Conservation (phyloP, 345 rosid species). For the Lumnitzera littorea region DNA sequence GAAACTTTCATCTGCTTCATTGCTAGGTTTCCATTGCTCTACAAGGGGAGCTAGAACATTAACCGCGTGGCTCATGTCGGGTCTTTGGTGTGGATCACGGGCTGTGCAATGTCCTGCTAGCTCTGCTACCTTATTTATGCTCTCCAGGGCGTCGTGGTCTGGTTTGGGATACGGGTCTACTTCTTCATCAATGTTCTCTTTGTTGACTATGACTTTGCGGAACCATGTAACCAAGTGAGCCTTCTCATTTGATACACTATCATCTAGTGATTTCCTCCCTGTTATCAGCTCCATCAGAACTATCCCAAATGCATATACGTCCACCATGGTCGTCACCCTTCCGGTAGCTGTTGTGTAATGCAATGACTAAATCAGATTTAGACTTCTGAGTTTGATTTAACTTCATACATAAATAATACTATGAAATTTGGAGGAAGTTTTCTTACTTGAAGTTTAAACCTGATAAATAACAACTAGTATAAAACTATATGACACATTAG, state of each 20-base stretch:
- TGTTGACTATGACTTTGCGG: slow-evolving; percentile 48
- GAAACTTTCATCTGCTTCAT: too few species aligned
- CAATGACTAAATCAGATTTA: neutral
- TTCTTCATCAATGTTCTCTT: slow-evolving; percentile 52
- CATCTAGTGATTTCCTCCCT: slow-evolving; percentile 79
- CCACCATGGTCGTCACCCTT: slow-evolving; percentile 84
- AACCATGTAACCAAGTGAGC: slow-evolving; percentile 83
- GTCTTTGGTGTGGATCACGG: slow-evolving; percentile 70
- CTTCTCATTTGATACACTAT: slow-evolving; percentile 51
- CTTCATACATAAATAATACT: too few species aligned
- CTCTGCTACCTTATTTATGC: slow-evolving; percentile 63
- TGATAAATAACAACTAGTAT: too few species aligned
- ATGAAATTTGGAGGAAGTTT: too few species aligned
- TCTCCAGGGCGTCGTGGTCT: slow-evolving; percentile 53
- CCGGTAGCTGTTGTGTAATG: slow-evolving; percentile 56
- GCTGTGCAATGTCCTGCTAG: slow-evolving; percentile 90
- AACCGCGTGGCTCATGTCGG: slow-evolving; percentile 89
- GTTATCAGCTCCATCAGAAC: slow-evolving; percentile 83
- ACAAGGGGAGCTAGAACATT: slow-evolving; percentile 65
- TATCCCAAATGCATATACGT: slow-evolving; percentile 79
- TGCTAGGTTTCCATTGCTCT: slow-evolving; percentile 27
- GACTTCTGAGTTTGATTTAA: too few species aligned
- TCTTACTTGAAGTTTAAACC: too few species aligned
- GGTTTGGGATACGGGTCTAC: slow-evolving; percentile 44
- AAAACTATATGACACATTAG: too few species aligned